phyloP scores from a whole-genome alignment of 1,284 basidiomycete genomes.

The Cutaneotrichosporon spelunceum region DNA sequence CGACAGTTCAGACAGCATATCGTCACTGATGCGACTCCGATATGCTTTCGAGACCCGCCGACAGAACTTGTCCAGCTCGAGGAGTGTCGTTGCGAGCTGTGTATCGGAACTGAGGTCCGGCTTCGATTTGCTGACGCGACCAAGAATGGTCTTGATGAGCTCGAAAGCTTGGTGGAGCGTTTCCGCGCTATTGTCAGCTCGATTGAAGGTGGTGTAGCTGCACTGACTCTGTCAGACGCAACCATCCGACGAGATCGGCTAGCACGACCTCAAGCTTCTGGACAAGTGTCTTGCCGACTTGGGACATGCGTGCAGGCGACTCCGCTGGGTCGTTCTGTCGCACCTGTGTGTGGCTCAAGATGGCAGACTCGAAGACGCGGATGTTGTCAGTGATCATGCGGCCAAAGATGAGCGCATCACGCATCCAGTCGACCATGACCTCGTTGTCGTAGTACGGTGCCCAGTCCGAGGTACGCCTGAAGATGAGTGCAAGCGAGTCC shows the following conservation, averaged over 20 bases:
- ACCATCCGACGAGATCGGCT: slow-evolving; percentile 73
- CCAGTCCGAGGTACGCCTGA: slow-evolving; percentile 77
- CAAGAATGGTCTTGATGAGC: slow-evolving; percentile 70
- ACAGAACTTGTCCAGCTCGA: slow-evolving; percentile 50
- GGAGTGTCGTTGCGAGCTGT: slow-evolving; percentile 31
- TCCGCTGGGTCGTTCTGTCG: slow-evolving; percentile 29
- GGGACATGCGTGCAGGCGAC: slow-evolving; percentile 45
- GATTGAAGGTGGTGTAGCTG: background rate
- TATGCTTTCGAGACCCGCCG: slow-evolving; percentile 42
- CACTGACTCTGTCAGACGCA: slow-evolving; percentile 74
- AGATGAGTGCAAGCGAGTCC: slow-evolving; percentile 72
- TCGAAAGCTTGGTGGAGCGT: slow-evolving; percentile 81
- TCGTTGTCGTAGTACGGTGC: slow-evolving; percentile 70
- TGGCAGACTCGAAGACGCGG: slow-evolving; percentile 69
- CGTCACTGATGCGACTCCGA: slow-evolving; percentile 47
- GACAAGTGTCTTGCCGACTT: slow-evolving; percentile 68
- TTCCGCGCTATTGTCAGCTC: slow-evolving; percentile 57
- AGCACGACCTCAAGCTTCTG: slow-evolving; percentile 72
- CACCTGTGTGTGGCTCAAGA: slow-evolving; percentile 50
- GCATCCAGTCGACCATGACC: slow-evolving; percentile 93
- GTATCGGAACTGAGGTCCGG: slow-evolving; percentile 33
- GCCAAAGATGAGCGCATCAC: slow-evolving; percentile 88
- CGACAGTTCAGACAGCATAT: slow-evolving; percentile 48
- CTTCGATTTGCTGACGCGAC: slow-evolving; percentile 51
- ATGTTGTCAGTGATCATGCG: slow-evolving; percentile 76